These are phyloP conservation scores for Pecoramyces ruminantium DNA, from an alignment of 192 early-diverging fungal genomes.

Conservation along the genomic window DNA sequence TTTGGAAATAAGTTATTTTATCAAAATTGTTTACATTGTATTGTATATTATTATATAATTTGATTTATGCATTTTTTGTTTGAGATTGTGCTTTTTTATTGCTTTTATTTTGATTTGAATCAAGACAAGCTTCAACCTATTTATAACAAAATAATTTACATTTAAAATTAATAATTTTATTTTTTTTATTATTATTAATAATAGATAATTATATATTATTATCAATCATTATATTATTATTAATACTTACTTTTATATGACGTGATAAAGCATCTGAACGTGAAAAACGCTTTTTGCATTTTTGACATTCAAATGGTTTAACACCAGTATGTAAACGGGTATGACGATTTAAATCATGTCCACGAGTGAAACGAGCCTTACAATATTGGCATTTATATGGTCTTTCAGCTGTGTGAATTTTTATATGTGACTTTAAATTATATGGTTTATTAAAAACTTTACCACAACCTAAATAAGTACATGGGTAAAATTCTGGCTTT, in stretches of 20 bases:
- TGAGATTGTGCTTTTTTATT: neutral
- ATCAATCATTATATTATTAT: neutral
- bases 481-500: slow-evolving; percentile 1
- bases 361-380: slow-evolving; percentile 20
- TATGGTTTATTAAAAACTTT: slow-evolving; percentile 18
- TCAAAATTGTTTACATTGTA: neutral
- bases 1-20: neutral
- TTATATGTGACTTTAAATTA: slow-evolving; percentile 26
- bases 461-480: slow-evolving; percentile 13
- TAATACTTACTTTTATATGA: neutral
- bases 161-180: too few species aligned
- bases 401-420: slow-evolving; percentile 18
- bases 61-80: neutral
- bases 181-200: too few species aligned
- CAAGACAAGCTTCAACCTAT: neutral
- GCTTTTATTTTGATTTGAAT: neutral
- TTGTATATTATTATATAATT: neutral
- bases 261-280: slow-evolving; percentile 8
- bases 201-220: too few species aligned
- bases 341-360: slow-evolving; percentile 34
- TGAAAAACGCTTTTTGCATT: slow-evolving; percentile 28
- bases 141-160: neutral
- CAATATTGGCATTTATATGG: slow-evolving; percentile 22
- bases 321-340: slow-evolving; percentile 20
- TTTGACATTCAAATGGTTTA: slow-evolving; percentile 26